A percentile compares a stretch with the other conserved stretches of the same genome.
phyloP scores from a whole-genome alignment of 2,329 filamentous ascomycete genomes.

The Thelonectria blattea region DNA sequence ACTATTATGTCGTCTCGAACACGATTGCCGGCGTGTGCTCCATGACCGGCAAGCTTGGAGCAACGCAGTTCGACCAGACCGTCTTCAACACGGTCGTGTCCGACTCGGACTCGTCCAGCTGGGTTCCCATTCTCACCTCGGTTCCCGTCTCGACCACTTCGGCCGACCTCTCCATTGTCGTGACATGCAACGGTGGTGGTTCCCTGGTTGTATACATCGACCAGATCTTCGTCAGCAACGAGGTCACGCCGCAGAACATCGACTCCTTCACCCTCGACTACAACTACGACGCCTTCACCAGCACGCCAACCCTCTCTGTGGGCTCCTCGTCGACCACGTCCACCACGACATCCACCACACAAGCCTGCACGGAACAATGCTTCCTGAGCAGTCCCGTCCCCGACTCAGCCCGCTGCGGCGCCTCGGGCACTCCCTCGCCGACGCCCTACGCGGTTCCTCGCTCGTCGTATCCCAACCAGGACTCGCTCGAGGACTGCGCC shows the following conservation, averaged over 20 bases:
- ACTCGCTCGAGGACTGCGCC: no score
- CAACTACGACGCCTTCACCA: not conserved
- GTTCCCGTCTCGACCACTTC: not conserved
- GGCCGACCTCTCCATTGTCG: conserved; percentile 14
- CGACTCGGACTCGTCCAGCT: not conserved
- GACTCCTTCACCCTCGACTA: conserved; percentile 20
- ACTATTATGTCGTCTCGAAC: not conserved
- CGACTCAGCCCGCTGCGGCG: no score
- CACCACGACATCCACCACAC: not conserved
- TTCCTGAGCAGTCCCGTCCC: no score
- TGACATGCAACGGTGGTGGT: conserved; percentile 17
- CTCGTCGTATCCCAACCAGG: no score
- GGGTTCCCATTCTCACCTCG: conserved; percentile 10
- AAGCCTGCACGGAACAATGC: no score
- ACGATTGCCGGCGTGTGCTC: not conserved
- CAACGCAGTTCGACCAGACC: not conserved
- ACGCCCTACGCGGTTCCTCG: no score
- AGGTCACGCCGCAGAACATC: conserved; percentile 30
- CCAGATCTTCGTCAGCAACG: conserved; percentile 30
- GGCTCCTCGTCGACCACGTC: not conserved
- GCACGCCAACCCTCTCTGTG: not conserved
- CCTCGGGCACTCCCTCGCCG: no score
- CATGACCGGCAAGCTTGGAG: not conserved
- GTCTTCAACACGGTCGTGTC: not conserved
- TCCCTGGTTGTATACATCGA: conserved; percentile 20